Percentiles rank a stretch among this genome's conserved stretches.
Conservation (phyloP, 1,284 basidiomycete species). For the Puccinia sorghi region DNA sequence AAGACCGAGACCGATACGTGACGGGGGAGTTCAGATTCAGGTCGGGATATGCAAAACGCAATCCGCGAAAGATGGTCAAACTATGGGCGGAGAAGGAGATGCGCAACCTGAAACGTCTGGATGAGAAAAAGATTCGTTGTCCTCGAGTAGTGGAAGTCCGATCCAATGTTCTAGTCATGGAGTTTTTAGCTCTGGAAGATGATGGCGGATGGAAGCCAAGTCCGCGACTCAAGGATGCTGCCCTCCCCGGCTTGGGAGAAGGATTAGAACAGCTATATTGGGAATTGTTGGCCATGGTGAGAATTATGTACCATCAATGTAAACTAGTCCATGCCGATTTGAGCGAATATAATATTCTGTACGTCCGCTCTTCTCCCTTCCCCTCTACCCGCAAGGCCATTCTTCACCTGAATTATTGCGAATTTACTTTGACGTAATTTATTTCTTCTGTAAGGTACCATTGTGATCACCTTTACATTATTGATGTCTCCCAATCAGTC, state of each 20-base stretch:
- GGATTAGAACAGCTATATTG: slow-evolving; percentile 68
- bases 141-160: slow-evolving; percentile 89
- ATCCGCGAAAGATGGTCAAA: slow-evolving; percentile 98
- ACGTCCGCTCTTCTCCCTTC: slow-evolving; percentile 59
- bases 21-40: slow-evolving; percentile 83
- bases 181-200: slow-evolving; percentile 77
- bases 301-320: slow-evolving; percentile 85
- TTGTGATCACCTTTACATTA: slow-evolving; percentile 76
- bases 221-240: slow-evolving; percentile 81
- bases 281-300: slow-evolving; percentile 76
- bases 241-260: slow-evolving; percentile 63
- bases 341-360: slow-evolving; percentile 97
- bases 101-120: slow-evolving; percentile 85
- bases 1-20: slow-evolving; percentile 93
- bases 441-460: slow-evolving; percentile 60
- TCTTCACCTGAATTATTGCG: neutral
- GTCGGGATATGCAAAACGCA: slow-evolving; percentile 84
- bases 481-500: slow-evolving; percentile 97
- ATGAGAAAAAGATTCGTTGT: slow-evolving; percentile 76
- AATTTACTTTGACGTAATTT: neutral
- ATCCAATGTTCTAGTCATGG: slow-evolving; percentile 97
- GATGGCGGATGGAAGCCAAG: slow-evolving; percentile 60
- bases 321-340: slow-evolving; percentile 96
- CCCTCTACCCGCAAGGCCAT: slow-evolving; percentile 22
- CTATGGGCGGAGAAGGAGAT: slow-evolving; percentile 99